phyloP scores from a whole-genome alignment of 2,329 filamentous ascomycete species.

The Aaosphaeria pasadenensis region DNA sequence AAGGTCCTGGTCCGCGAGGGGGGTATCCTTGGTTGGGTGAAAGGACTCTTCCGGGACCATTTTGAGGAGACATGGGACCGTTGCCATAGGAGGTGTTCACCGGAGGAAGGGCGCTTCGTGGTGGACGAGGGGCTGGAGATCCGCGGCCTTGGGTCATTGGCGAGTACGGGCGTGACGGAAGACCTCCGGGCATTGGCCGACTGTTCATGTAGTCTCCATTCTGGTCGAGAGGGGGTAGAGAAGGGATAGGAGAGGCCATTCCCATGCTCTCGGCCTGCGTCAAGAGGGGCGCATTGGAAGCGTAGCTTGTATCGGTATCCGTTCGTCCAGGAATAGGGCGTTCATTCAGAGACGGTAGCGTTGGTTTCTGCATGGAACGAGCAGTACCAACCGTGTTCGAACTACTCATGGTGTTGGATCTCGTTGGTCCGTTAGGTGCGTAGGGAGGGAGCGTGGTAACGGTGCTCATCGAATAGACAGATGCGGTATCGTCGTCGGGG shows the following conservation, averaged over 20 bases:
- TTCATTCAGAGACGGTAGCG: conserved; percentile 40
- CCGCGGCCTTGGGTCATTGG: conserved; percentile 28
- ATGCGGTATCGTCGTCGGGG: conserved; percentile 41
- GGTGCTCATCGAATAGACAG: conserved; percentile 28
- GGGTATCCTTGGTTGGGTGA: background rate
- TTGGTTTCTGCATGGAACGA: conserved; percentile 34
- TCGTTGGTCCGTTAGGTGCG: conserved; percentile 50
- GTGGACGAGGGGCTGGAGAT: conserved; percentile 17
- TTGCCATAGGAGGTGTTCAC: conserved; percentile 27
- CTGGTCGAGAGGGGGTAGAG: conserved; percentile 26
- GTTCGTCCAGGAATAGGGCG: conserved; percentile 38
- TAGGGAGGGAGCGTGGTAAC: conserved; percentile 44
- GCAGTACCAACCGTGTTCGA: conserved; percentile 9
- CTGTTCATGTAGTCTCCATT: conserved; percentile 26
- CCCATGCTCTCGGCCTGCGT: conserved; percentile 61
- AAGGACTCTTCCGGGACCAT: too few relatives aligned
- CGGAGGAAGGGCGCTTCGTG: conserved; percentile 22
- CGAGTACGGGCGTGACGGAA: conserved; percentile 23
- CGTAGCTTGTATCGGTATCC: conserved; percentile 57
- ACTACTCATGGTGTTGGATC: conserved; percentile 51
- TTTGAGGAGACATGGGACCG: conserved; percentile 18
- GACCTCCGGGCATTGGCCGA: conserved; percentile 16
- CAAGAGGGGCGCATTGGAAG: conserved; percentile 62
- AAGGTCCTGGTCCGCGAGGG: background rate
- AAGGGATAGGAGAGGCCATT: conserved; percentile 23